Conservation (phyloP, 345 rosid genomes). For the Angophora floribunda region DNA sequence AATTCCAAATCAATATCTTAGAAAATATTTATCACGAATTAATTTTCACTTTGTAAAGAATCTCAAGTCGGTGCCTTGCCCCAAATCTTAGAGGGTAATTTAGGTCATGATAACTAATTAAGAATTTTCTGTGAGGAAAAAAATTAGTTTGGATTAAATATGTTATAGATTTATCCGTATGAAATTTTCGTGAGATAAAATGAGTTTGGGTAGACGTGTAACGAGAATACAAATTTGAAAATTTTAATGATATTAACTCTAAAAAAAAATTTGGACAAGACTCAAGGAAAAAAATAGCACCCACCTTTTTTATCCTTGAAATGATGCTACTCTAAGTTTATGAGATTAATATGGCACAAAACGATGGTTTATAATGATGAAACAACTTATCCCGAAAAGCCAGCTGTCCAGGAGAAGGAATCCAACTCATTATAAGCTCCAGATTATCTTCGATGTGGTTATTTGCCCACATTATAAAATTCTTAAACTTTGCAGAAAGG, state of each 20-base stretch:
- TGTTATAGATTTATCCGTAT: accelerated
- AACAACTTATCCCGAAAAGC: no score
- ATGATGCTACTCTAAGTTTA: neutral
- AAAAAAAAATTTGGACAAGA: neutral
- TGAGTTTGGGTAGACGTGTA: neutral
- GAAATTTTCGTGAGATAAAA: neutral
- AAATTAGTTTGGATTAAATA: neutral
- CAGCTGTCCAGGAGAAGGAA: no score
- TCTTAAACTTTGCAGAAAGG: accelerated
- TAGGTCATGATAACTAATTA: no score
- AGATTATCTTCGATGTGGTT: no score
- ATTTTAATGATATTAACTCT: no score
- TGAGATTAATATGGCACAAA: accelerated
- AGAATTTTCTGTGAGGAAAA: neutral
- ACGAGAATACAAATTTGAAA: no score
- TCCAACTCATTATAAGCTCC: no score
- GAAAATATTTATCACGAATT: no score
- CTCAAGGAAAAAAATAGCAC: neutral
- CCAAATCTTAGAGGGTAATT: no score
- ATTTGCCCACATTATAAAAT: neutral
- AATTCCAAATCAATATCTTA: no score
- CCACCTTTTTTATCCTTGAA: neutral
- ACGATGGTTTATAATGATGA: no score
- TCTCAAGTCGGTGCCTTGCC: accelerated
- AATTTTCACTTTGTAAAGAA: no score